Evolutionary conservation across 2,329 filamentous ascomycete species (phyloP).

Genomic region (Trichothecium roseum): DNA sequence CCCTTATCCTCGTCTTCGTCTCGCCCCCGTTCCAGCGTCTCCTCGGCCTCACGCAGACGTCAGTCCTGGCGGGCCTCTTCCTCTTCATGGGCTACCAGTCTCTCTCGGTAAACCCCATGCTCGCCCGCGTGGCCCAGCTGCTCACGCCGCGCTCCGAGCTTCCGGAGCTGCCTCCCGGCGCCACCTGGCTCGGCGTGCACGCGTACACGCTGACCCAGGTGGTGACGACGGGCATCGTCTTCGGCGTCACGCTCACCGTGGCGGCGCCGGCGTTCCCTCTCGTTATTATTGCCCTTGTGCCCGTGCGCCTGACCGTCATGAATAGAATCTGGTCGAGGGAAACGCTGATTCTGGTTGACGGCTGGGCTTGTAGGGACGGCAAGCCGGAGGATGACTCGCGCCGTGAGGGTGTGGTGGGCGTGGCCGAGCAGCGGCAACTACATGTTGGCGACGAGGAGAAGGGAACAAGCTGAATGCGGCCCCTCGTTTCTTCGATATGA

Average conservation of each 20-base stretch:
- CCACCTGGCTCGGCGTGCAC: conserved; percentile 44
- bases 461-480: conserved; percentile 4
- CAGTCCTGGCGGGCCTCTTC: conserved; percentile 54
- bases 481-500: conserved; percentile 1
- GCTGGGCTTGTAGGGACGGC: conserved; percentile 39
- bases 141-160: conserved; percentile 42
- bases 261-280: conserved; percentile 53
- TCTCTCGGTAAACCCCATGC: conserved; percentile 51
- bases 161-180: conserved; percentile 30
- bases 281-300: conserved; percentile 53
- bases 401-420: conserved; percentile 1
- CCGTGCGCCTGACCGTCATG: conserved; percentile 50
- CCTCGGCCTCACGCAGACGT: conserved; percentile 52
- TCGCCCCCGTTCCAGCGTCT: conserved; percentile 55
- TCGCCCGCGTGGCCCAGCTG: conserved; percentile 45
- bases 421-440: too few relatives aligned
- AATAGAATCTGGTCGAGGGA: conserved; percentile 48
- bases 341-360: conserved; percentile 36
- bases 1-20: conserved; percentile 48
- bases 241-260: conserved; percentile 51
- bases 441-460: conserved; percentile 17
- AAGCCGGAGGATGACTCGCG: conserved; percentile 40
- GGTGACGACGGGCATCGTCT: conserved; percentile 47
- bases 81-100: conserved; percentile 61
- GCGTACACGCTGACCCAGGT: conserved; percentile 49